phyloP scores from a whole-genome alignment of 169 alveolate species.

The Plasmodium fragile region DNA sequence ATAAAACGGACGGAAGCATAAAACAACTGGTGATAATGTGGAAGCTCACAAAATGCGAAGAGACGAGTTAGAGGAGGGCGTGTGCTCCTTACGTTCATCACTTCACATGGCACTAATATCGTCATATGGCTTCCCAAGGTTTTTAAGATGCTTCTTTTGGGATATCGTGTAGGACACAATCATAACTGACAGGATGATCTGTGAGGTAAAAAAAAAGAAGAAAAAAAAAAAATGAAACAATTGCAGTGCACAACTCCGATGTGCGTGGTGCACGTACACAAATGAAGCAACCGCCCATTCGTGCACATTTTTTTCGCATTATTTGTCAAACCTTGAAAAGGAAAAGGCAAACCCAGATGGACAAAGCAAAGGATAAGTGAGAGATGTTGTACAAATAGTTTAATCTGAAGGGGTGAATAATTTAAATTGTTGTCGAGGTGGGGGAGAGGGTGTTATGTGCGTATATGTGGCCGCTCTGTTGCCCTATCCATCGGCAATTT shows the following conservation, averaged over 20 bases:
- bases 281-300: neutral
- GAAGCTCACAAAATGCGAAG: neutral
- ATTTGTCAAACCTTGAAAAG: slow-evolving; percentile 60
- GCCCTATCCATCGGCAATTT: neutral
- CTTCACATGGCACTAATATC: slow-evolving; percentile 70
- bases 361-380: slow-evolving; percentile 57
- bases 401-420: slow-evolving; percentile 29
- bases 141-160: slow-evolving; percentile 52
- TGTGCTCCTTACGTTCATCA: neutral
- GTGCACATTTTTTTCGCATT: neutral
- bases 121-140: slow-evolving; percentile 63
- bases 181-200: slow-evolving; percentile 67
- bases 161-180: slow-evolving; percentile 75
- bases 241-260: neutral
- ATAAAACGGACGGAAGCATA: too few relatives aligned
- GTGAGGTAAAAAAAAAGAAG: neutral
- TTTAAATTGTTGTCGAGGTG: neutral
- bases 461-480: neutral
- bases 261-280: neutral
- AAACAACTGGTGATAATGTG: too few relatives aligned
- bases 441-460: neutral
- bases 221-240: slow-evolving; percentile 6
- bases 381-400: slow-evolving; percentile 73
- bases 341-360: slow-evolving; percentile 71
- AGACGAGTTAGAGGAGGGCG: neutral